Percentiles rank a stretch among this genome's conserved stretches.
phyloP scores from a whole-genome alignment of 179 eudicot genomes.

The Sideroxylon spinosum region DNA sequence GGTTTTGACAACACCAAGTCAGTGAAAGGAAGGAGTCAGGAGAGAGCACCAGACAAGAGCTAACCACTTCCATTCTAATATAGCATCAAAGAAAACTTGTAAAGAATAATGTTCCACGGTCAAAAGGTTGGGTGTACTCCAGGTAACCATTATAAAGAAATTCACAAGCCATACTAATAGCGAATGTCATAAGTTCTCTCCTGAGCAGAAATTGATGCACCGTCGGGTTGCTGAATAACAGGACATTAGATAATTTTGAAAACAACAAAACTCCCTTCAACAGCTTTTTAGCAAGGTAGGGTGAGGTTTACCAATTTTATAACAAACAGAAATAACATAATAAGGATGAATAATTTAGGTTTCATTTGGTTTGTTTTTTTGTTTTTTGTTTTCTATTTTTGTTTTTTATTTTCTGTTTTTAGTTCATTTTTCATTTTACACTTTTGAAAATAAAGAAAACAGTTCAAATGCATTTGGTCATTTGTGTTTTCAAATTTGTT shows the following conservation, averaged over 20 bases:
- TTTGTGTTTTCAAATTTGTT: too few species aligned
- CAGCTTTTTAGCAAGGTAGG: not conserved
- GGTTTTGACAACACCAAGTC: not conserved
- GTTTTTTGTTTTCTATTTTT: too few species aligned
- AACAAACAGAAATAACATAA: not conserved
- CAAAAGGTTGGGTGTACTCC: not conserved
- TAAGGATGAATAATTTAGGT: not conserved
- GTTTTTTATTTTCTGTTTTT: too few species aligned
- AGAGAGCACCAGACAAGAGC: not conserved
- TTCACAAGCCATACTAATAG: not conserved
- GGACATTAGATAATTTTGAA: not conserved
- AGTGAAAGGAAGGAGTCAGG: not conserved
- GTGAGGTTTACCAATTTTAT: not conserved
- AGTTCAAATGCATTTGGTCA: too few species aligned
- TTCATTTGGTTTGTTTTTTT: too few species aligned
- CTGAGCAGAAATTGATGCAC: too few species aligned
- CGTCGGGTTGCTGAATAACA: too few species aligned
- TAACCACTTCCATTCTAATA: not conserved
- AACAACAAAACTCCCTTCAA: not conserved
- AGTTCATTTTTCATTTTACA: too few species aligned
- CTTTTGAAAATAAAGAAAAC: too few species aligned
- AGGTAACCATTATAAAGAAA: not conserved
- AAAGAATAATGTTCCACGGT: not conserved
- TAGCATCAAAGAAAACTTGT: not conserved
- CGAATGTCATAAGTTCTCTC: not conserved